Conservation (phyloP, 768 basidiomycete genomes). For the Termitomyces sp. region DNA sequence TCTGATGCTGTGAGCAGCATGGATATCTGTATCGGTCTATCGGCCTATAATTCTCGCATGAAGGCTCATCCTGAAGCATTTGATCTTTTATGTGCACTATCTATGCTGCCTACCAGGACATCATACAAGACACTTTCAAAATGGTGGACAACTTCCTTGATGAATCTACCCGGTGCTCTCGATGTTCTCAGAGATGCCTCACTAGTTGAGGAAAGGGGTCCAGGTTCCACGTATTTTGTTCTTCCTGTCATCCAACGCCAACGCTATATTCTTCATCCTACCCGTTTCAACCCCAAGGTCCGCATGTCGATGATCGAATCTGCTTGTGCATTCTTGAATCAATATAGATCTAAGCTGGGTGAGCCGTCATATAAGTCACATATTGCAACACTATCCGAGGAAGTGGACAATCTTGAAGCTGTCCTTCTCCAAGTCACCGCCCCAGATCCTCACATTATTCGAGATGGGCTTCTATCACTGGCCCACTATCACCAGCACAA, state of each 20-base stretch:
- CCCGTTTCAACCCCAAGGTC: conserved; percentile 6
- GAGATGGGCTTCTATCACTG: conserved; percentile 10
- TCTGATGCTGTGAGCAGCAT: no score
- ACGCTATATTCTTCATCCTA: conserved; percentile 12
- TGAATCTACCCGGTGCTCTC: conserved; percentile 5
- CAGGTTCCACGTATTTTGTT: conserved; percentile 8
- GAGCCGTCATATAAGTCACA: conserved; percentile 9
- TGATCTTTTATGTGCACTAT: no score
- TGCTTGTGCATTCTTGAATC: conserved; percentile 10
- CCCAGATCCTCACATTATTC: not conserved
- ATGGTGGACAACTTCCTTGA: conserved; percentile 7
- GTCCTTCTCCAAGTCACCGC: not conserved
- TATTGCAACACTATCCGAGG: not conserved
- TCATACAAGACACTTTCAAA: conserved; percentile 6
- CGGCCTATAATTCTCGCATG: no score
- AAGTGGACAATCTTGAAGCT: not conserved
- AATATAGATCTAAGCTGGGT: conserved; percentile 11
- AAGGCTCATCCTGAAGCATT: no score
- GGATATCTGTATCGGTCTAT: no score
- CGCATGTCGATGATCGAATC: conserved; percentile 6
- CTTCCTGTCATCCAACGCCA: conserved; percentile 17
- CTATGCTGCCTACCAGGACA: no score
- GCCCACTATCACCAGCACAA: not conserved
- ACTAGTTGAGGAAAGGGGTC: conserved; percentile 1
- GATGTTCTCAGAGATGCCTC: conserved; percentile 2